Evolutionary conservation across 2,329 filamentous ascomycete species (phyloP).

Genomic region (Monilinia vaccinii-corymbosi): DNA sequence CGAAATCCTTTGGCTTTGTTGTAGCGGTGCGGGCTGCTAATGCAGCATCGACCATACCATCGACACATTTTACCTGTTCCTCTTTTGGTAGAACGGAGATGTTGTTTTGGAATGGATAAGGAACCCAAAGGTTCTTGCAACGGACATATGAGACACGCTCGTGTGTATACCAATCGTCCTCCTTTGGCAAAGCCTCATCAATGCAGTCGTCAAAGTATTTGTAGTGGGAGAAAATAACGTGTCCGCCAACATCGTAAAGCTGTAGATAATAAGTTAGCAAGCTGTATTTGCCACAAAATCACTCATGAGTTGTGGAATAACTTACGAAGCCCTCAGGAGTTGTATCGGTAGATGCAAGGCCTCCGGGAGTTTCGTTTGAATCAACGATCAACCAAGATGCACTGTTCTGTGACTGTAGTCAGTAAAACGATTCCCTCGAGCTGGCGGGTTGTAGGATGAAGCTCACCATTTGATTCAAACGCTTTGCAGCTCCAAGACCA

Average conservation of each 20-base stretch:
- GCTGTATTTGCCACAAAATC: constrained; percentile 2
- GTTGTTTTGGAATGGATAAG: constrained; percentile 99
- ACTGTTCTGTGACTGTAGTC: constrained; percentile 52
- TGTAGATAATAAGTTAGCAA: constrained; percentile 32
- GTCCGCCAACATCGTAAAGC: constrained; percentile 82
- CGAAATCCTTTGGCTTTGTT: constrained; percentile 92
- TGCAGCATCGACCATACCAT: constrained; percentile 92
- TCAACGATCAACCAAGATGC: constrained; percentile 96
- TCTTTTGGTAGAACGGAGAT: constrained; percentile 97
- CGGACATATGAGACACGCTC: constrained; percentile 98
- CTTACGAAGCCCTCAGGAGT: constrained; percentile 95
- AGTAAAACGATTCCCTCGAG: background rate
- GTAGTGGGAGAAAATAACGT: constrained; percentile 57
- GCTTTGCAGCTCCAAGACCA: constrained; percentile 94
- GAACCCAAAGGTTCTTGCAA: constrained; percentile 93
- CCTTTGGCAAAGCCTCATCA: constrained; percentile 88
- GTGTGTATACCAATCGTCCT: constrained; percentile 94
- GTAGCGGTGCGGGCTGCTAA: constrained; percentile 77
- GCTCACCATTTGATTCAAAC: constrained; percentile 82
- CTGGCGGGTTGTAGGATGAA: constrained; percentile 15
- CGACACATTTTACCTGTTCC: constrained; percentile 88
- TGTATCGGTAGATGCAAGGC: constrained; percentile 89
- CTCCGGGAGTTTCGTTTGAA: constrained; percentile 82
- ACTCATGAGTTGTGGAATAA: constrained; percentile 30
- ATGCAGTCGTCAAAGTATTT: constrained; percentile 99